These are phyloP conservation scores for Coniophora puteana DNA, from an alignment of 1,284 basidiomycete genomes.

Conservation along the genomic window DNA sequence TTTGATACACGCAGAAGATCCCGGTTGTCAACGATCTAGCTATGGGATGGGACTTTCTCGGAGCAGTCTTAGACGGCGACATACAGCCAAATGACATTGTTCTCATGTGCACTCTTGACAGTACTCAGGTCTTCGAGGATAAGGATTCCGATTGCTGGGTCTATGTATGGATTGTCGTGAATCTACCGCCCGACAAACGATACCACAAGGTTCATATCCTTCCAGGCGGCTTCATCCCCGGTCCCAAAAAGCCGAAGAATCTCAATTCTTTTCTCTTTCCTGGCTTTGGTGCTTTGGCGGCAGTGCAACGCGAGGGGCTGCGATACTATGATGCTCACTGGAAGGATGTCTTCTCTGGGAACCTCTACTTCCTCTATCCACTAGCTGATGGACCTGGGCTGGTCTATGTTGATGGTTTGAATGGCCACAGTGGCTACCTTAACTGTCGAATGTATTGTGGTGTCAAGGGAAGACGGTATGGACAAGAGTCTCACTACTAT, in stretches of 20 bases:
- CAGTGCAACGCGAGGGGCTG: slow-evolving; percentile 9
- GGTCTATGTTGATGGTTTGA: slow-evolving; percentile 18
- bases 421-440: slow-evolving; percentile 21
- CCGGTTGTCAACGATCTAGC: slow-evolving; percentile 2
- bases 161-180: slow-evolving; percentile 5
- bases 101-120: slow-evolving; percentile 28
- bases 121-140: slow-evolving; percentile 30
- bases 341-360: slow-evolving; percentile 4
- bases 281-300: slow-evolving; percentile 5
- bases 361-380: slow-evolving; percentile 12
- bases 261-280: slow-evolving; percentile 7
- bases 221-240: slow-evolving; percentile 8
- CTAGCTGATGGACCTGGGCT: slow-evolving; percentile 25
- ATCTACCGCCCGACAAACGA: slow-evolving; percentile 1
- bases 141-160: slow-evolving; percentile 9
- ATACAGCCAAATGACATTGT: slow-evolving; percentile 19
- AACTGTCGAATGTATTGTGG: slow-evolving; percentile 19
- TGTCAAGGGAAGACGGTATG: not conserved
- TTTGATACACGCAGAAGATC: slow-evolving; percentile 1
- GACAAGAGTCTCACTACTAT: not conserved
- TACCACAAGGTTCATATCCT: slow-evolving; percentile 4
- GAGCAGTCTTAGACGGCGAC: not conserved
- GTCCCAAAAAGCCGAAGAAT: slow-evolving; percentile 8
- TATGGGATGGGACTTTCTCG: slow-evolving; percentile 9
- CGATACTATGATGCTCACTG: slow-evolving; percentile 14